Conservation (phyloP, 768 basidiomycete genomes). For the Rhizopogon rudus region DNA sequence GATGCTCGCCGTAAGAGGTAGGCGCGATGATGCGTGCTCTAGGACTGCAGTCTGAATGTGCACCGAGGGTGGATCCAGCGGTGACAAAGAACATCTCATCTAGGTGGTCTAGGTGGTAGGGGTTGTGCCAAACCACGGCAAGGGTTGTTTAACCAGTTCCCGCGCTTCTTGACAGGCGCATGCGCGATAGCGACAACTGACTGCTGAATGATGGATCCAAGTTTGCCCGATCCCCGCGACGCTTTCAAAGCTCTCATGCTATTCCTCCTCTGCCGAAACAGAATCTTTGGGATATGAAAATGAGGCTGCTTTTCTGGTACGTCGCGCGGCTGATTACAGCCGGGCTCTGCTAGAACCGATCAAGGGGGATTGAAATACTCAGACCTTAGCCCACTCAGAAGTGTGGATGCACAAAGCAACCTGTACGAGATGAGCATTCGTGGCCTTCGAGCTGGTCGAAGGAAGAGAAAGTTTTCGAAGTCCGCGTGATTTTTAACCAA, state of each 20-base stretch:
- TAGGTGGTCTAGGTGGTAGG: too few species aligned
- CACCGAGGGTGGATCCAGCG: too few species aligned
- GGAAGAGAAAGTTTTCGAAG: background rate
- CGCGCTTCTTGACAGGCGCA: too few species aligned
- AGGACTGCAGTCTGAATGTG: too few species aligned
- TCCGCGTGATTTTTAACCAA: too few species aligned
- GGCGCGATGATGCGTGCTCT: too few species aligned
- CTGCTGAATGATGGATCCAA: background rate
- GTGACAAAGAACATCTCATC: too few species aligned
- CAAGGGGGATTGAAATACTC: slow-evolving; percentile 61
- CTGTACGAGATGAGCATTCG: slow-evolving; percentile 57
- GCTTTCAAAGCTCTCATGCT: slow-evolving; percentile 40
- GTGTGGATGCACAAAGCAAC: slow-evolving; percentile 22
- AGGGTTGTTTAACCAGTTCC: too few species aligned
- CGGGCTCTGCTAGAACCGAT: slow-evolving; percentile 56
- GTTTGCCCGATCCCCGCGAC: slow-evolving; percentile 46
- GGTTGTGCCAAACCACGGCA: too few species aligned
- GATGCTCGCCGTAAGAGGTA: too few species aligned
- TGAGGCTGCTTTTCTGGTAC: slow-evolving; percentile 54
- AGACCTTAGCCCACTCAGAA: slow-evolving; percentile 77
- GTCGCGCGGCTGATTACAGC: slow-evolving; percentile 49
- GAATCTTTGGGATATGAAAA: slow-evolving; percentile 36
- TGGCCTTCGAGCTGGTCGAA: slow-evolving; percentile 45
- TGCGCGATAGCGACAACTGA: slow-evolving; percentile 3
- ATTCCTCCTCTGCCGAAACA: slow-evolving; percentile 28